phyloP scores from a whole-genome alignment of 106 monocot genomes.

The Allium fistulosum region DNA sequence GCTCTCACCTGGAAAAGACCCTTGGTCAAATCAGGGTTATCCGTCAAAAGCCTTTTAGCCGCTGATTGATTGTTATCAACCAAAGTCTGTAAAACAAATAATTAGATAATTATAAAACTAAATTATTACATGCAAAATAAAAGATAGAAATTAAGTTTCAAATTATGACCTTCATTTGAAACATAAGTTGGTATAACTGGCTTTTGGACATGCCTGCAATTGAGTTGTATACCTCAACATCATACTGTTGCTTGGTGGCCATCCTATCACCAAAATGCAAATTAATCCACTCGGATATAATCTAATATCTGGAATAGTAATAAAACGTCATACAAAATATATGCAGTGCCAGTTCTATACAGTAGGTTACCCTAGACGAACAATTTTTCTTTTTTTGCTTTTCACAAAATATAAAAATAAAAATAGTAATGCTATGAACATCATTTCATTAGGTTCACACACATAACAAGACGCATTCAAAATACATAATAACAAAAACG shows the following conservation, averaged over 20 bases:
- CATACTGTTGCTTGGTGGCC: constrained; percentile 11
- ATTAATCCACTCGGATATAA: background rate
- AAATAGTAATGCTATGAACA: too few relatives aligned
- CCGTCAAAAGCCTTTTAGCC: constrained; percentile 44
- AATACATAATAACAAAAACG: too few relatives aligned
- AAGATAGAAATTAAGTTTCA: background rate
- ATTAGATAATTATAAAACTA: background rate
- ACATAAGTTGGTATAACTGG: constrained; percentile 66
- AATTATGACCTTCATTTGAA: constrained; percentile 63
- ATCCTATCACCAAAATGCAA: background rate
- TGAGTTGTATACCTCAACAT: constrained; percentile 15
- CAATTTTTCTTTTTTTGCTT: too few relatives aligned
- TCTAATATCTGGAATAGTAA: background rate
- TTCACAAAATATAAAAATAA: too few relatives aligned
- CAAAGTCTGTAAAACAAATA: constrained; percentile 18
- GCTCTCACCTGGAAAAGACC: constrained; percentile 47
- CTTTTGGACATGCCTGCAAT: constrained; percentile 50
- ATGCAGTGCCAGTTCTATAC: too few relatives aligned
- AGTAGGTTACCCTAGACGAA: too few relatives aligned
- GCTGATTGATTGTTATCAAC: constrained; percentile 9
- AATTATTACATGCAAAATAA: background rate
- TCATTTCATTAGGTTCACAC: too few relatives aligned
- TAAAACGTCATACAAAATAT: too few relatives aligned
- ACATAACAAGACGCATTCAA: too few relatives aligned
- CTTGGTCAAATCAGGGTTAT: constrained; percentile 16